These are phyloP conservation scores for Aspergillus cejpii DNA, from an alignment of 2,329 filamentous ascomycete species.

Conservation along the genomic window DNA sequence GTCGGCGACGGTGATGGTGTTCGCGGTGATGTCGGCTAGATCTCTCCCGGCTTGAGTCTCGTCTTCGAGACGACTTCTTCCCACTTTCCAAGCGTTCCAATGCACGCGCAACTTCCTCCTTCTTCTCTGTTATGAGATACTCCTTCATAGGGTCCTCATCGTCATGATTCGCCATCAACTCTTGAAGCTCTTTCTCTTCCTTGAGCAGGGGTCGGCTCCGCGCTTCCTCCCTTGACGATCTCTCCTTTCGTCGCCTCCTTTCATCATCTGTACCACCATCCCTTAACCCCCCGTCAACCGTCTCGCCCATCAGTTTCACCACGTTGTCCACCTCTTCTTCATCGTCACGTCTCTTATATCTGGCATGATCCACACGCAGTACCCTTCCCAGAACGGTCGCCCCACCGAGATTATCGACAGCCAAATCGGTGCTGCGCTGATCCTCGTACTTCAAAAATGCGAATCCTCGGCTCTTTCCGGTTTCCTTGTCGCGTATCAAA, in stretches of 20 bases:
- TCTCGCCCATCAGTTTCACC: conserved; percentile 45
- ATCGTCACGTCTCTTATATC: conserved; percentile 83
- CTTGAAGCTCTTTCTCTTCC: conserved; percentile 73
- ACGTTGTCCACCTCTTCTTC: conserved; percentile 47
- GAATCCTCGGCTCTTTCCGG: conserved; percentile 89
- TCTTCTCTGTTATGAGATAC: conserved; percentile 84
- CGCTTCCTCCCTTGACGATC: conserved; percentile 44
- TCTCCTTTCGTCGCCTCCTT: conserved; percentile 29
- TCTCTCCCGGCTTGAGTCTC: conserved; percentile 34
- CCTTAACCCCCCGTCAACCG: conserved; percentile 20
- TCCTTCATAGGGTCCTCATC: conserved; percentile 98
- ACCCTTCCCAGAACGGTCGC: conserved; percentile 73
- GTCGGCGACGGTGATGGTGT: conserved; percentile 42
- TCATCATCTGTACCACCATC: conserved; percentile 38
- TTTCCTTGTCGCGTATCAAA: conserved; percentile 88
- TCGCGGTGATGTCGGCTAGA: conserved; percentile 40
- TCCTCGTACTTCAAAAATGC: conserved; percentile 98
- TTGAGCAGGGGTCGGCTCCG: conserved; percentile 58
- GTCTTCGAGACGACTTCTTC: conserved; percentile 36
- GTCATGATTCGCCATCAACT: conserved; percentile 71
- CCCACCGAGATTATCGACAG: conserved; percentile 91
- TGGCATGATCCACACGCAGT: conserved; percentile 82
- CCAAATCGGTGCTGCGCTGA: conserved; percentile 88
- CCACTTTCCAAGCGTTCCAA: conserved; percentile 51
- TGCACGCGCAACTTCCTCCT: conserved; percentile 73